Base-by-base conservation (phyloP, 2,329 filamentous ascomycete species). In the Aspergillus aculeatus region DNA sequence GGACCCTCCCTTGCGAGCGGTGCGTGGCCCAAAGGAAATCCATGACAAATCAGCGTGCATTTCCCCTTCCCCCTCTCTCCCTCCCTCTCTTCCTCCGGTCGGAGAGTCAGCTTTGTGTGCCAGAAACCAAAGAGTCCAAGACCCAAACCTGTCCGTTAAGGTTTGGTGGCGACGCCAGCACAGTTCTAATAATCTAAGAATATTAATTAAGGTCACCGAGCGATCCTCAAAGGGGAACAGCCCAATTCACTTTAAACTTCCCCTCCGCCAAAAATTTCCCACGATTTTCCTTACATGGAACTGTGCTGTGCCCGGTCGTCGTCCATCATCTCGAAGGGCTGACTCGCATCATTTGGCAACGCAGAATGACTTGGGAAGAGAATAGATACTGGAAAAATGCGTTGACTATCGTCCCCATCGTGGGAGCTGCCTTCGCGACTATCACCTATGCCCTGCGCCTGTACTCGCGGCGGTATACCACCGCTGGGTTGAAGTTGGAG, bases 321-420 rank as follows among this genome's bases (percentile, higher is more conserved):
- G 19, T 23, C 41, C 32, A 44, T 44, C 16, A 44, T 38, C 21
- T 44, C 11, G 35, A 21, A 53, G 23, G n/a, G 51, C 51, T 53
- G 51, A 53, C 51, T 53, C 51, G 51, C 21, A 53, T 23, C 24
- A 41, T 32, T 29, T 10, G 47, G 31, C 50, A 19, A 50, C 54
- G 56, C 56, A 31, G 50, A 11, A 57, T 47, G 29, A 60, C 56
- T 51, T 24, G 38, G 29, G 24, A 56, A 44, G 52, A 62, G 31
- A 58, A 62, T 26, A 56, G 44, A 24, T 62, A 62, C 50, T 62
- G 60, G 60, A 62, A 62, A 16, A 58, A 62, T 44, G 58, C 56
- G 4, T 47, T 63, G 49, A 63, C 50, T 5, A 56, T 61, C 16
- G 56, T 63, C 12, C 56, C 61, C 24, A 58, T 61, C 29, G 41